phyloP scores from a whole-genome alignment of 208 protist species.

The Leishmania gerbilli region DNA sequence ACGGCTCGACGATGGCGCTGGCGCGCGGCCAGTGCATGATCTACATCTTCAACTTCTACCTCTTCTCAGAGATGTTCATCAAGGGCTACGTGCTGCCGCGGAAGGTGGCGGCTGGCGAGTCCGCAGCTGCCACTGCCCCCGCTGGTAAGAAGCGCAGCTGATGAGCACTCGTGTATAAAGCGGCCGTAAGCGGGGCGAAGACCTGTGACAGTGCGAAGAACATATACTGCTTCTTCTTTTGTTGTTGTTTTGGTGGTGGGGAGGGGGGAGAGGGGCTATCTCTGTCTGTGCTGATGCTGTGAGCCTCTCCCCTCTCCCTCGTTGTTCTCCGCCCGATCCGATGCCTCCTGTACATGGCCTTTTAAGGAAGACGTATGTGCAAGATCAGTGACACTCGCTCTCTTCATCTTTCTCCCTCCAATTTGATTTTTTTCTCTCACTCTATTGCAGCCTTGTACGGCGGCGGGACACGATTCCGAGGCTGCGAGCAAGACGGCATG shows the following conservation, averaged over 20 bases:
- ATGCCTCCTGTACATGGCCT: background rate
- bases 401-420: background rate
- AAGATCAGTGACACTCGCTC: background rate
- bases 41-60: conserved; percentile 92
- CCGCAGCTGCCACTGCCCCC: background rate
- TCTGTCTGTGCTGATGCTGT: background rate
- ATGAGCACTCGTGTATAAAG: background rate
- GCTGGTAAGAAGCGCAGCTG: conserved; percentile 21
- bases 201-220: background rate
- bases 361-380: background rate
- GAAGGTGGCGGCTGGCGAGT: conserved; percentile 14
- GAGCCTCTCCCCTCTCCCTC: conserved; percentile 1
- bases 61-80: conserved; percentile 92
- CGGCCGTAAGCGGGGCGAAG: background rate
- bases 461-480: conserved; percentile 5
- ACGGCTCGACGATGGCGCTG: conserved; percentile 44
- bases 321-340: background rate
- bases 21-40: conserved; percentile 68
- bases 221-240: background rate
- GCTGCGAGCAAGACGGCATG: background rate
- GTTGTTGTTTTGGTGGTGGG: background rate
- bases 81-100: conserved; percentile 71
- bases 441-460: background rate
- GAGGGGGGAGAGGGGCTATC: background rate
- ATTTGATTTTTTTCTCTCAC: background rate